Base-by-base conservation (phyloP, 805 yeast genomes). In the Komagataella populi region DNA sequence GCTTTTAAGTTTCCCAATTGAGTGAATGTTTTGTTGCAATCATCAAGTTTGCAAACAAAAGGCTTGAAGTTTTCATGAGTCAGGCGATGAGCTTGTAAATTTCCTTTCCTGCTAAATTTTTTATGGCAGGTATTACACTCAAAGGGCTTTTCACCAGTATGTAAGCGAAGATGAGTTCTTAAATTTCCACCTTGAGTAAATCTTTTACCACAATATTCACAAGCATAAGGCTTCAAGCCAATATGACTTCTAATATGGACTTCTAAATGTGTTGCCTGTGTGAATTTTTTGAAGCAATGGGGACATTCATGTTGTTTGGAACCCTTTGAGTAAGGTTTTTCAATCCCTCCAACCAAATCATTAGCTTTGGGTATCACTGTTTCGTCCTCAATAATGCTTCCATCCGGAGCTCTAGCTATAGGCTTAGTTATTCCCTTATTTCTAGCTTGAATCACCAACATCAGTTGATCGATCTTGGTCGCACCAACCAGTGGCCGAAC, bases 1-100 rank as follows among this genome's bases (percentile, higher is more conserved):
- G 95, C 86, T 66, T 91, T 90, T 71, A 90, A 74, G 61, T 90
- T 90, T 3, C 97, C 97, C 59, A 90, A 72, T 69, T 90, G 98
- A 1, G 96, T 86, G 60, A 90, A 90, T 4, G 84, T 75, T 68
- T 88, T 89, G 57, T 78, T 81, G 68, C 97, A 90, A 53, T 76
- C 73, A 64, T 88, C 96, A 54, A 90, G 72, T 59, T 78, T 79
- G 68, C 97, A 90, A 52, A 77, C 76, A 61, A 73, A 87, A 6
- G 96, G 96, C 60, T 85, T 82, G 52, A 78, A 70, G 58, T 85
- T 81, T 52, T 81, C 82, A 67, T 89, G 97, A 0, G 95, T 88
- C 53, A 87, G 69, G 63, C 74, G 71, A 66, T 90, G 98, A 3
- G 96, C 95, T 23, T 91, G 90, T 57, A 87, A 73, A 66, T 90